Conservation (phyloP, 2,329 filamentous ascomycete species). For the Aphanocladium album region DNA sequence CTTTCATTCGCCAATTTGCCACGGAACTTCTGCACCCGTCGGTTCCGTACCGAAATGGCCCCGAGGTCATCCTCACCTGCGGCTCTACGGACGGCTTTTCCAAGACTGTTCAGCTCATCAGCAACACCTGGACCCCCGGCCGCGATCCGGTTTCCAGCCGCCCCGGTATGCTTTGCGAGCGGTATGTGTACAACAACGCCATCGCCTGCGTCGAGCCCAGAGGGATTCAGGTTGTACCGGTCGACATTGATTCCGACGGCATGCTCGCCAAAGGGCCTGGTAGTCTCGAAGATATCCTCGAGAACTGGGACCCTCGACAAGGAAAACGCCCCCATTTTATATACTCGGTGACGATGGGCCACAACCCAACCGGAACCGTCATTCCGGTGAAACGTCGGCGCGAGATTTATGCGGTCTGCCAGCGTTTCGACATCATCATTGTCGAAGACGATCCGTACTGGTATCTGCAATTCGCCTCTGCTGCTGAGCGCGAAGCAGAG, state of each 20-base stretch:
- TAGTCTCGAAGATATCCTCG: conserved; percentile 70
- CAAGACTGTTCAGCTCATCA: conserved; percentile 72
- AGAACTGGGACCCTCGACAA: conserved; percentile 71
- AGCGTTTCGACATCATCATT: conserved; percentile 83
- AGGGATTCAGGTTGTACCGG: conserved; percentile 67
- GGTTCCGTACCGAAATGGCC: conserved; percentile 70
- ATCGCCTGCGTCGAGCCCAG: conserved; percentile 61
- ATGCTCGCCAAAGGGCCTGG: conserved; percentile 71
- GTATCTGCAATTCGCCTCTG: conserved; percentile 84
- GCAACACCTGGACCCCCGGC: conserved; percentile 67
- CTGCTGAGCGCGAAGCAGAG: conserved; percentile 47
- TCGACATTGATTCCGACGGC: conserved; percentile 72
- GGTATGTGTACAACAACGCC: conserved; percentile 76
- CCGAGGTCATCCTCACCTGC: conserved; percentile 73
- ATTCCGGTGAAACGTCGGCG: conserved; percentile 68
- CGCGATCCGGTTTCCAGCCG: conserved; percentile 62
- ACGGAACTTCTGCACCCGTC: conserved; percentile 73
- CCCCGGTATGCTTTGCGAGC: conserved; percentile 75
- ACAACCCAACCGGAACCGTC: conserved; percentile 79
- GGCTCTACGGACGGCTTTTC: conserved; percentile 81
- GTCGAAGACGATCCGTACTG: conserved; percentile 95
- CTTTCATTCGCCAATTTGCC: conserved; percentile 74
- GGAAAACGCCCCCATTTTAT: conserved; percentile 77
- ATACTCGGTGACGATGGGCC: conserved; percentile 83
- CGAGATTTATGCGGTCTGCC: conserved; percentile 75